Base-by-base conservation (phyloP, 2,329 filamentous ascomycete genomes). In the Dissoconium aciculare region DNA sequence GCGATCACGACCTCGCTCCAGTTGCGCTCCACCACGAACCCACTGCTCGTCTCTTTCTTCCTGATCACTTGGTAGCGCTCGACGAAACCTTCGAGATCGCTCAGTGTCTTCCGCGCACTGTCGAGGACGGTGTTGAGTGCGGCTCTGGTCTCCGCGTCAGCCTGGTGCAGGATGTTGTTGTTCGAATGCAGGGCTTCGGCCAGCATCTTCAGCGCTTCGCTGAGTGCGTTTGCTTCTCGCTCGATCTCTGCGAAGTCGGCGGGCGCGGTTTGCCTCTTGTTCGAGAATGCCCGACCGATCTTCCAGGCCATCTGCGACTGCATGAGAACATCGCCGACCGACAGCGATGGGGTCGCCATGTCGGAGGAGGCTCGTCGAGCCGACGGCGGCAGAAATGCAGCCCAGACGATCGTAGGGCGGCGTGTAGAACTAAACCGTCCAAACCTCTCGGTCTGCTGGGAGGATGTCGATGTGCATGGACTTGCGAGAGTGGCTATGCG, bases 271-370 rank as follows among this genome's bases (percentile, higher is more conserved):
- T 53, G 52, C 17, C 54, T 51, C 15, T 55, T 55, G 12, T 59
- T 46, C 4, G 52, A 54, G 41, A 64, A 64, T 2, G 58, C 54
- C 29, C 57, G 45, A 15, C 57, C 58, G 24, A 58, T 56, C 37
- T 54, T 60, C 58, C 58, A 63, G 13, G 60, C 59, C 25, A 55
- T 50, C 41, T 63, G 59, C 4, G 58, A 61, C 11, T 63, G 50
- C 53, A 59, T 57, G 24, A 63, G 41, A 12, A 62, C 57, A 45
- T 63, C 60, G 33, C 59, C 60, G 6, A 50, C 32, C 3, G 42
- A 45, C n/a, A 48, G 41, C 9, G 42, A 40, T 32, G 39, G 39
- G 26, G 41, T 30, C 9, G 41, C 41, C 45, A 48, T 48, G 19
- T n/a, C n/a, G n/a, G n/a, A n/a, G n/a, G n/a, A n/a, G n/a, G n/a